phyloP scores from a whole-genome alignment of 345 rosid genomes.

The Salix dunnii region DNA sequence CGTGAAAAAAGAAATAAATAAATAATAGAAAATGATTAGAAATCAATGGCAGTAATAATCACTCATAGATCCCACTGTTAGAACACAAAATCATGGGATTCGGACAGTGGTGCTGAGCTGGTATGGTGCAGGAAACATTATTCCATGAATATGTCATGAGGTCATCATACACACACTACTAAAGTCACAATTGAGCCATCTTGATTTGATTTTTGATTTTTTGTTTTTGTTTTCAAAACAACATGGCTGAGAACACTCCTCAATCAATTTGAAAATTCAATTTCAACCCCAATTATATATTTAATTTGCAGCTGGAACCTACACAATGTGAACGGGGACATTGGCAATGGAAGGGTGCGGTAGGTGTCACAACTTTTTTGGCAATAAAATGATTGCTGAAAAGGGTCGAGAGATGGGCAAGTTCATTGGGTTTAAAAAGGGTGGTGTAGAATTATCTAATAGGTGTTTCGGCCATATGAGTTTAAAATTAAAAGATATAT shows the following conservation, averaged over 20 bases:
- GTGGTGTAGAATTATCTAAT: not conserved
- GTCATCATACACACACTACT: conserved; percentile 10
- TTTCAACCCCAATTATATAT: no score
- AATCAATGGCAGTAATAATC: conserved; percentile 45
- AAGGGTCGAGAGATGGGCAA: conserved; percentile 17
- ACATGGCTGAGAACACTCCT: not conserved
- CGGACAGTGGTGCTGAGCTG: conserved; percentile 49
- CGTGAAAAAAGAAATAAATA: not conserved
- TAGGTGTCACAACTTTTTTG: conserved; percentile 47
- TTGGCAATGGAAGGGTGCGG: conserved; percentile 11
- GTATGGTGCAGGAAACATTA: conserved; percentile 50
- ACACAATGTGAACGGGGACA: conserved; percentile 16
- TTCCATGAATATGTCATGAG: conserved; percentile 49
- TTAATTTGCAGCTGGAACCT: not conserved
- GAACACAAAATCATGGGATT: conserved; percentile 55
- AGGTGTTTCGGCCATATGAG: no score
- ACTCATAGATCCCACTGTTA: conserved; percentile 23
- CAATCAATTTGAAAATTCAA: not conserved
- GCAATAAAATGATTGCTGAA: conserved; percentile 39
- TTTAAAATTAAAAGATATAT: no score
- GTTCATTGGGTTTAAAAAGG: conserved; percentile 19
- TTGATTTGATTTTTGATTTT: no score
- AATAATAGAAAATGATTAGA: conserved; percentile 40
- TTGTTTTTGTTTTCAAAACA: no score
- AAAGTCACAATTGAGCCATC: conserved; percentile 6